Conservation (phyloP, 805 yeast genomes). For the Saccharomycopsis babjevae region DNA sequence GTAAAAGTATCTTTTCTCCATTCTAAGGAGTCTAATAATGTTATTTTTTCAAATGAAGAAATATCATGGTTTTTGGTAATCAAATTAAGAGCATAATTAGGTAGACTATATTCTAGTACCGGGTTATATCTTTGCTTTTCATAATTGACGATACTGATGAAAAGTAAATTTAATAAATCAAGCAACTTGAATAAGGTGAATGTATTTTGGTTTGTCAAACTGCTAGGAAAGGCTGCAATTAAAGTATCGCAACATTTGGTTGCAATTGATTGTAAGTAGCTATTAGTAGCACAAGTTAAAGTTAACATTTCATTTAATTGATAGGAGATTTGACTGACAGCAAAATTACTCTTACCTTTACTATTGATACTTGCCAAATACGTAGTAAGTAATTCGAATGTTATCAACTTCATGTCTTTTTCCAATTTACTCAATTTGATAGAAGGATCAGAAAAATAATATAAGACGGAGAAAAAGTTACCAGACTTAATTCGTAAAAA, state of each 20-base stretch:
- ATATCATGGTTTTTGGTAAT: conserved; percentile 18
- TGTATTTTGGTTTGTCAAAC: conserved; percentile 64
- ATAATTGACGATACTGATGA: conserved; percentile 74
- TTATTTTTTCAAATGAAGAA: conserved; percentile 30
- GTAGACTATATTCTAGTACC: conserved; percentile 46
- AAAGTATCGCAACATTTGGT: conserved; percentile 64
- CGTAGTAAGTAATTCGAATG: conserved; percentile 3
- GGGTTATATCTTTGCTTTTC: conserved; percentile 82
- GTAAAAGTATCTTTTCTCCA: conserved; percentile 67
- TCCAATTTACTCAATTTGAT: conserved; percentile 59
- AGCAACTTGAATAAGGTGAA: conserved; percentile 53
- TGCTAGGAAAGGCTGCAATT: conserved; percentile 58
- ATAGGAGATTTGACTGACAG: conserved; percentile 19
- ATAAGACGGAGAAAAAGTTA: conserved; percentile 64
- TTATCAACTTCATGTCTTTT: conserved; percentile 35
- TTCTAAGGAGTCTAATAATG: conserved; percentile 61
- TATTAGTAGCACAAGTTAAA: conserved; percentile 69
- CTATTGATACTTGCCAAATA: conserved; percentile 4
- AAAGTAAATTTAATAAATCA: conserved; percentile 69
- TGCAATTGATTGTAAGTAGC: conserved; percentile 68
- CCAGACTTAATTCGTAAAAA: conserved; percentile 70
- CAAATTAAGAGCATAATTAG: conserved; percentile 5
- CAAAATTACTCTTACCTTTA: conserved; percentile 31
- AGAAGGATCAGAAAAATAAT: conserved; percentile 82
- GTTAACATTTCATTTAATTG: conserved; percentile 63